A percentile compares a stretch with the other conserved stretches of the same genome.
phyloP scores from a whole-genome alignment of 371 early-diverging fungal genomes.

The Mortierella sp. region DNA sequence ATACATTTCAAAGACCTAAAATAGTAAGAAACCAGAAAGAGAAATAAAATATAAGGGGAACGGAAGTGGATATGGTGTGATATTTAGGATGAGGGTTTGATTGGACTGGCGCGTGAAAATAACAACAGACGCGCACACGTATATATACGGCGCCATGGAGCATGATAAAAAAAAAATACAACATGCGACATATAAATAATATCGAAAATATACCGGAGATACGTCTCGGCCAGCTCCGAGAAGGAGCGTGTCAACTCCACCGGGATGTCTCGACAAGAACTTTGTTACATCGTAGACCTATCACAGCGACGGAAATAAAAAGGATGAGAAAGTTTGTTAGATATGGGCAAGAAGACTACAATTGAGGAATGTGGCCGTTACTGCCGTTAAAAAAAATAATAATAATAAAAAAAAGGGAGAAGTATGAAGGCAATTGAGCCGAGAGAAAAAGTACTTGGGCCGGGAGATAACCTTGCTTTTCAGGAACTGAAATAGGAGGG shows the following conservation, averaged over 20 bases:
- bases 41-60: not conserved
- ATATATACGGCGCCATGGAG: conserved; percentile 14
- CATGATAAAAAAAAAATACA: not conserved
- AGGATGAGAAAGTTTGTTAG: not conserved
- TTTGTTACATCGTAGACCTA: conserved; percentile 86
- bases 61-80: conserved; percentile 6
- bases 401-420: too few relatives aligned
- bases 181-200: not conserved
- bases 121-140: not conserved
- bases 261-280: conserved; percentile 85
- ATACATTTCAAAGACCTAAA: conserved; percentile 69
- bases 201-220: conserved; percentile 59
- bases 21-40: not conserved
- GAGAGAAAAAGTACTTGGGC: not conserved
- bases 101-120: not conserved
- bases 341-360: not conserved
- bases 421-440: not conserved
- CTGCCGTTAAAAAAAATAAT: not conserved
- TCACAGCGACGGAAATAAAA: not conserved
- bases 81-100: conserved; percentile 1
- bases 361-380: not conserved
- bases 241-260: conserved; percentile 73
- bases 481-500: not conserved
- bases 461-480: conserved; percentile 11
- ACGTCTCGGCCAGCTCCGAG: conserved; percentile 77